Percentiles rank a stretch among this genome's conserved stretches.
These are phyloP conservation scores for Salvia splendens DNA, from an alignment of 257 asterid species.

Conservation along the genomic window DNA sequence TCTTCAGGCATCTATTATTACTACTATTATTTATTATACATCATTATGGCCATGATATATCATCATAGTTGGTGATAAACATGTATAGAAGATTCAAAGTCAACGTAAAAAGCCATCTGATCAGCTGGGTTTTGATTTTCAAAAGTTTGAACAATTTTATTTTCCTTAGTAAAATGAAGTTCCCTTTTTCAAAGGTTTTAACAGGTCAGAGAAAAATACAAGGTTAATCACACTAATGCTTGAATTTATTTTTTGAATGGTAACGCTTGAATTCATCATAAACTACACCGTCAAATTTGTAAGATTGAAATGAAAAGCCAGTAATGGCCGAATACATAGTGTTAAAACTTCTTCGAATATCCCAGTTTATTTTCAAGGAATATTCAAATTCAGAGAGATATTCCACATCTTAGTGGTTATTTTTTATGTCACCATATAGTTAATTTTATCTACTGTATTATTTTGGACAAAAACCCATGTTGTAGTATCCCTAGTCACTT, in stretches of 20 bases:
- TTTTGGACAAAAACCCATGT: constrained; percentile 2
- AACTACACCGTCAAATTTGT: constrained; percentile 1
- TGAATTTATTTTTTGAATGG: no score
- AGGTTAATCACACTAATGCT: no score
- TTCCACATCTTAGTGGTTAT: not conserved
- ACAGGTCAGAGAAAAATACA: no score
- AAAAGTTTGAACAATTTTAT: no score
- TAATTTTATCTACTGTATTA: not conserved
- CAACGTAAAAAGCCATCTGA: no score
- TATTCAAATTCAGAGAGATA: constrained; percentile 8
- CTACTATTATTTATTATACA: no score
- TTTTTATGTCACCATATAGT: not conserved
- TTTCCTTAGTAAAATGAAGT: no score
- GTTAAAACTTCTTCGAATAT: constrained; percentile 7
- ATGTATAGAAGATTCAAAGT: no score
- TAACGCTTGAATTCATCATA: not conserved
- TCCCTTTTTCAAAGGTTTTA: no score
- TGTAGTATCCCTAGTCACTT: constrained; percentile 32
- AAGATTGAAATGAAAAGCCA: not conserved
- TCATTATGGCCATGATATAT: not conserved
- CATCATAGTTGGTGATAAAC: not conserved
- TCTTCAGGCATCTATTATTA: no score
- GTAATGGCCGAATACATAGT: not conserved
- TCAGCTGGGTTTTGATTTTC: no score
- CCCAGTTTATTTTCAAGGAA: constrained; percentile 9